These are phyloP conservation scores for Ophiostoma novo-ulmi DNA, from an alignment of 2,329 filamentous ascomycete species.

Conservation along the genomic window DNA sequence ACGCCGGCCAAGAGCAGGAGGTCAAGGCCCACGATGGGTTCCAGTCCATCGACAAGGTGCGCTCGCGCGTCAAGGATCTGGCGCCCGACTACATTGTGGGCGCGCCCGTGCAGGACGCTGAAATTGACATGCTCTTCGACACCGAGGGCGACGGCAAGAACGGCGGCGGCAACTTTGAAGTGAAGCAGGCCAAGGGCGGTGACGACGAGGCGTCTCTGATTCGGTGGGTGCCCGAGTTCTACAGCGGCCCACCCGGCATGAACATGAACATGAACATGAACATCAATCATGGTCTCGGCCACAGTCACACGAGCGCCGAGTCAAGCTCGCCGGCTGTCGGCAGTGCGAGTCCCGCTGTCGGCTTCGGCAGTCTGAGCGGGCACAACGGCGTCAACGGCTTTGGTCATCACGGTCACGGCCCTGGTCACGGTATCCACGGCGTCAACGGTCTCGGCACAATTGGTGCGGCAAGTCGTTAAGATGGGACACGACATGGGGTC, in stretches of 20 bases:
- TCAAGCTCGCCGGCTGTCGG: background rate
- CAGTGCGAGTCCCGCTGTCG: background rate
- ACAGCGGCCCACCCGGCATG: background rate
- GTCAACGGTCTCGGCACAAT: slow-evolving; percentile 13
- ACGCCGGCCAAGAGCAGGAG: too few relatives aligned
- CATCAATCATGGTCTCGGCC: background rate
- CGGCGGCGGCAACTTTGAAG: slow-evolving; percentile 81
- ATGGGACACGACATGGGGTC: background rate
- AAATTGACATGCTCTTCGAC: slow-evolving; percentile 80
- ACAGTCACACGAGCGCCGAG: background rate
- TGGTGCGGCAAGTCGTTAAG: slow-evolving; percentile 6
- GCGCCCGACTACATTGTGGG: slow-evolving; percentile 15
- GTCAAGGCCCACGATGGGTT: slow-evolving; percentile 38
- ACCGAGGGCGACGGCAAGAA: slow-evolving; percentile 83
- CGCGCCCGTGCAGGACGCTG: slow-evolving; percentile 50
- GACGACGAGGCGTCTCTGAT: slow-evolving; percentile 35
- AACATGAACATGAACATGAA: background rate
- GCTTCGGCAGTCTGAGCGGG: slow-evolving; percentile 13
- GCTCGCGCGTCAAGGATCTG: slow-evolving; percentile 59
- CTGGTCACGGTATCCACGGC: background rate
- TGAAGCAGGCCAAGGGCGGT: slow-evolving; percentile 41
- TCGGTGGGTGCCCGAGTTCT: slow-evolving; percentile 48
- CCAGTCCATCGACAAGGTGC: slow-evolving; percentile 62
- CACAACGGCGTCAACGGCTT: slow-evolving; percentile 33
- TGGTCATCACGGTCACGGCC: background rate